Conservation (phyloP, 2,329 filamentous ascomycete genomes). For the Microascus cirrosus region DNA sequence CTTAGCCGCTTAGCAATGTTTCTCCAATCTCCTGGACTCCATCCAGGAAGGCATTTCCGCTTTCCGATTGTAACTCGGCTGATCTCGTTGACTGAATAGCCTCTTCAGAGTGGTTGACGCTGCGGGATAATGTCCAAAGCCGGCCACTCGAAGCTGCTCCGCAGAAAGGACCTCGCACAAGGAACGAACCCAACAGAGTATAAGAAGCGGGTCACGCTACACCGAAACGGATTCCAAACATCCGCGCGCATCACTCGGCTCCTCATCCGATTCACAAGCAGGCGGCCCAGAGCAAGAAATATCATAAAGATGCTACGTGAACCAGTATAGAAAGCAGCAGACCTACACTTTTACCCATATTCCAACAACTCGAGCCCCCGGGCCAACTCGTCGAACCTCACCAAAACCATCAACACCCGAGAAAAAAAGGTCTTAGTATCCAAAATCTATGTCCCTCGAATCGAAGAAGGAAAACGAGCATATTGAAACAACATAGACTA, state of each 20-base stretch:
- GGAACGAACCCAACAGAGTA: neutral
- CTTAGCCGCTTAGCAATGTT: too few relatives aligned
- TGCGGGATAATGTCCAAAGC: too few relatives aligned
- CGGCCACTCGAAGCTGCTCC: too few relatives aligned
- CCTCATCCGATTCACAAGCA: neutral
- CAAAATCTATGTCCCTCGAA: slow-evolving; percentile 4
- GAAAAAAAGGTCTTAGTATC: neutral
- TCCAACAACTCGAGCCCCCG: neutral
- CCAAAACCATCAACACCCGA: neutral
- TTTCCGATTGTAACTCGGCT: too few relatives aligned
- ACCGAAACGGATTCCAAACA: neutral
- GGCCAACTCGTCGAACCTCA: too few relatives aligned
- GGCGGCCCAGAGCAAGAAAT: neutral
- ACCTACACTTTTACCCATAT: neutral
- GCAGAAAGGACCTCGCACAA: too few relatives aligned
- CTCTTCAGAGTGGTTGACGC: too few relatives aligned
- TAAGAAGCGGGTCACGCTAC: neutral
- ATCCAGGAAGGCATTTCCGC: too few relatives aligned
- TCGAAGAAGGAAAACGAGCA: neutral
- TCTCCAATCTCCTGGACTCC: too few relatives aligned
- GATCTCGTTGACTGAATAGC: too few relatives aligned
- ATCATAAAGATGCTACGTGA: neutral
- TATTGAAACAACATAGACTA: neutral
- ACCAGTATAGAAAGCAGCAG: neutral
- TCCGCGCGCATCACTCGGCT: neutral